A percentile compares a stretch with the other conserved stretches of the same genome.
phyloP scores from a whole-genome alignment of 331 rosid species.

The Cydonia oblonga region DNA sequence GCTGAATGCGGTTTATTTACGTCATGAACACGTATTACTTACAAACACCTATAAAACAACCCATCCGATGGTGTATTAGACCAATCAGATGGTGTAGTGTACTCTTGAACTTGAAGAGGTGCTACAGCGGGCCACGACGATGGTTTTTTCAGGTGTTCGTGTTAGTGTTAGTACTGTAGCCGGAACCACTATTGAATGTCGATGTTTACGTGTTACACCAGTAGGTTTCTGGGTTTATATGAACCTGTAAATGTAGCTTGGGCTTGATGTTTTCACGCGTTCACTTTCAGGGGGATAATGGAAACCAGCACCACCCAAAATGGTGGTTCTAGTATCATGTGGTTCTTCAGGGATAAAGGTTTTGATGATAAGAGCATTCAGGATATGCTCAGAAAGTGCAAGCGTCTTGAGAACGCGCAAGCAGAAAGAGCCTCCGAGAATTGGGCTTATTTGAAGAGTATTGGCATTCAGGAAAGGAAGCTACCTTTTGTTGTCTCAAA shows the following conservation, averaged over 20 bases:
- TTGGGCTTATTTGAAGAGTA: constrained; percentile 61
- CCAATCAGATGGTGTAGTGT: background rate
- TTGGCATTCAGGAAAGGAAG: constrained; percentile 81
- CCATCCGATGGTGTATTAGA: background rate
- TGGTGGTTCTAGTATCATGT: constrained; percentile 46
- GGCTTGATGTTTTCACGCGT: constrained; percentile 1
- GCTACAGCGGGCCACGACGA: background rate
- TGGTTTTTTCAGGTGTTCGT: background rate
- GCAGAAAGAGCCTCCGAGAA: constrained; percentile 61
- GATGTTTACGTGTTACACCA: background rate
- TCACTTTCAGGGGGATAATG: constrained; percentile 26
- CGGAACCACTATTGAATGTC: background rate
- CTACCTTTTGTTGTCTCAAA: constrained; percentile 65
- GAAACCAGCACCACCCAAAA: constrained; percentile 39
- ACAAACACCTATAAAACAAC: background rate
- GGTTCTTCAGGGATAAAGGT: constrained; percentile 87
- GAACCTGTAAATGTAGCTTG: background rate
- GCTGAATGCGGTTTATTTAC: background rate
- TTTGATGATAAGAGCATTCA: constrained; percentile 65
- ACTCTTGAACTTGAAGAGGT: background rate
- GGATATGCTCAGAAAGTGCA: constrained; percentile 59
- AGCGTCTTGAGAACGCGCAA: constrained; percentile 39
- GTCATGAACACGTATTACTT: background rate
- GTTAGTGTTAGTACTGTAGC: background rate
- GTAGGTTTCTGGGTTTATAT: background rate